Percentiles rank a stretch among this genome's conserved stretches.
Evolutionary conservation across 2,329 filamentous ascomycete genomes (phyloP).

Genomic region (Pestalotiopsis sp.): DNA sequence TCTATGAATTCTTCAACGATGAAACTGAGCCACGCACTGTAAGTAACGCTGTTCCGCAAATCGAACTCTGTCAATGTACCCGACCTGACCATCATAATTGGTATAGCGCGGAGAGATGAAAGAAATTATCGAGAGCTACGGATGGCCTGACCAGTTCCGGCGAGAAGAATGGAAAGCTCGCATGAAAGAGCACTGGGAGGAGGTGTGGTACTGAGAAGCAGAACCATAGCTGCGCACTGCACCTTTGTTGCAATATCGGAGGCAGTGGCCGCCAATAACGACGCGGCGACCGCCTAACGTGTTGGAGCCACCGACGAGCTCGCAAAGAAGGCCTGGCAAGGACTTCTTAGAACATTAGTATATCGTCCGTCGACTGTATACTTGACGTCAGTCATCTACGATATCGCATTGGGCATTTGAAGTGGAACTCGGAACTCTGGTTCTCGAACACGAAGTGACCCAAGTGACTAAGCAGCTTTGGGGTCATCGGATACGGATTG

Average conservation of each 20-base stretch:
- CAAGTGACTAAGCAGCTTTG: neutral
- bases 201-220: neutral
- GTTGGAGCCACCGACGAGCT: too few relatives aligned
- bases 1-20: neutral
- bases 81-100: neutral
- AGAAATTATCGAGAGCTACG: neutral
- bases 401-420: neutral
- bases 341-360: too few relatives aligned
- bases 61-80: neutral
- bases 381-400: neutral
- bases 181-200: neutral
- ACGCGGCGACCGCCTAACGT: neutral
- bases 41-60: neutral
- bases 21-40: neutral
- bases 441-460: neutral
- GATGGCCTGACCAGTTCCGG: neutral
- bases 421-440: neutral
- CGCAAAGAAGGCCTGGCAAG: too few relatives aligned
- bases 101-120: neutral
- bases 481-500: too few relatives aligned
- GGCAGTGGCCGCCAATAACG: neutral
- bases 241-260: neutral
- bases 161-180: neutral
- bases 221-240: neutral
- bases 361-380: neutral